Conservation (phyloP, 345 rosid species). For the Lepidium africanum region DNA sequence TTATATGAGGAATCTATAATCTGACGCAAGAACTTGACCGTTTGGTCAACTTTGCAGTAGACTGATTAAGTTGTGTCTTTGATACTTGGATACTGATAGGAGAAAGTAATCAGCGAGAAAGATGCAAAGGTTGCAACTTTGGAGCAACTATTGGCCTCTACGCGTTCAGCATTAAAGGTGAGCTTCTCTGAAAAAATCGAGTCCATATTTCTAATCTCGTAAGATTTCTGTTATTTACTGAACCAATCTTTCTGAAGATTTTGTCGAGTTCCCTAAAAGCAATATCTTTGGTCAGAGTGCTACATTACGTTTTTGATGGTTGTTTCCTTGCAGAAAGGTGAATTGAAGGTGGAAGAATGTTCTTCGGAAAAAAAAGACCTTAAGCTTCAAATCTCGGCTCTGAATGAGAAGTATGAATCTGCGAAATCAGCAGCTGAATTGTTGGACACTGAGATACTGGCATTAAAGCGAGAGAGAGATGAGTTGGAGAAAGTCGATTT, state of each 20-base stretch:
- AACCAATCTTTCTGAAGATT: background rate
- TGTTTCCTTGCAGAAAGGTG: slow-evolving; percentile 27
- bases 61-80: background rate
- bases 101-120: slow-evolving; percentile 27
- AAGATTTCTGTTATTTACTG: background rate
- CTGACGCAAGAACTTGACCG: background rate
- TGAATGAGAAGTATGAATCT: slow-evolving; percentile 24
- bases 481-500: slow-evolving; percentile 22
- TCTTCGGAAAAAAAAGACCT: slow-evolving; percentile 25
- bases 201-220: background rate
- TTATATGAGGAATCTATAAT: background rate
- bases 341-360: slow-evolving; percentile 25
- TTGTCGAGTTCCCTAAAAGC: background rate
- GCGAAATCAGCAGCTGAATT: slow-evolving; percentile 19
- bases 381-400: slow-evolving; percentile 25
- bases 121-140: slow-evolving; percentile 27
- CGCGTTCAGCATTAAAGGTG: slow-evolving; percentile 34
- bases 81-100: slow-evolving; percentile 29
- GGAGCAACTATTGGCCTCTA: slow-evolving; percentile 25
- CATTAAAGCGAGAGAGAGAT: slow-evolving; percentile 22
- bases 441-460: slow-evolving; percentile 24
- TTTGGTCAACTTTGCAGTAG: background rate
- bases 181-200: background rate
- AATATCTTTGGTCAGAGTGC: background rate
- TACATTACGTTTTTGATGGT: background rate